Base-by-base conservation (phyloP, 768 basidiomycete genomes). In the Boletus sp. region DNA sequence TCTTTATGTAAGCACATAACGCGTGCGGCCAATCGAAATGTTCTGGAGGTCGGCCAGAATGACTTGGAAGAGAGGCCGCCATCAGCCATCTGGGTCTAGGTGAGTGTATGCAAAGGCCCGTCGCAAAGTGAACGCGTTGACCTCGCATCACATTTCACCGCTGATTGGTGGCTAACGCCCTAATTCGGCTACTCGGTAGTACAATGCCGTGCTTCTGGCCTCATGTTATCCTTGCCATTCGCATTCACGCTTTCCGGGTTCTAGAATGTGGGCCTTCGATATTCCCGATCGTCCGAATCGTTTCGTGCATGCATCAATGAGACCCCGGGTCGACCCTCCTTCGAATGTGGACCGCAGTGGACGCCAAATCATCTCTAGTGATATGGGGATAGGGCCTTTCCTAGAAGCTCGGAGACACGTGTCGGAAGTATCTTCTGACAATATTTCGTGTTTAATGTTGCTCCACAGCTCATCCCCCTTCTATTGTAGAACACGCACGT, bases 181-280 rank as follows among this genome's bases (percentile, higher is more conserved):
- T 58, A 50, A 59, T 44, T 47, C 59, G 63, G 53, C 44, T 59
- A 47, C 23, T 49, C 49, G 57, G 58, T 50, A 54, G 47, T 37
- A 35, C 27, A 39, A 56, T 43, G 59, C 66, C 44, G 57, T 68
- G 66, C 66, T 56, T 47, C 58, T 55, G 40, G 63, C 67, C 67
- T 68, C 67, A 44, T 68, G 67, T 64, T 60, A 7, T 47, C 61
- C 67, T 57, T 67, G 54, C 58, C 29, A 61, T 49, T 56, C 66
- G 63, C 66, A 54, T 63, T 64, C 62, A 50, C 56, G 43, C 56
- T 52, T 50, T 53, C 42, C 56, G 15, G 43, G 41, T 55, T 68
- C 67, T 57, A 63, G 65, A 69, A 62, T 48, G 54, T 59, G 57
- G 29, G 47, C 23, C 19, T 45, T 27, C 45, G 35, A 49, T 51